phyloP scores from a whole-genome alignment of 345 rosid genomes.

The Lepidium aucheri region DNA sequence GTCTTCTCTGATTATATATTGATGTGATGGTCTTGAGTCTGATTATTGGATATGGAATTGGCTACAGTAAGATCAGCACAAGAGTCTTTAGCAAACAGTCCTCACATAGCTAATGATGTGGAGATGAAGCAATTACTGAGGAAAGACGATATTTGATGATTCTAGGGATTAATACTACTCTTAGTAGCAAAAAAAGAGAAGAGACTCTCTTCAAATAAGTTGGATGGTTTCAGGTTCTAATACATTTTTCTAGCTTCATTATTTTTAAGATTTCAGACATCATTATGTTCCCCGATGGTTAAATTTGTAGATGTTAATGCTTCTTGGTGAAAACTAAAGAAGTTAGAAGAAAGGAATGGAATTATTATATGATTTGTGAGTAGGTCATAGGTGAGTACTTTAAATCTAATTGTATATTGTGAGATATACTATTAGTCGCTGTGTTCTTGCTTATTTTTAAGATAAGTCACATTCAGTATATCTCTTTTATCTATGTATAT shows the following conservation, averaged over 20 bases:
- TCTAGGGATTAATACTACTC: conserved; percentile 86
- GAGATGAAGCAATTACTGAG: no score
- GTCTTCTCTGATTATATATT: no score
- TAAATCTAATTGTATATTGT: no score
- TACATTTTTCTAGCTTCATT: not conserved
- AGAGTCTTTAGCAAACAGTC: no score
- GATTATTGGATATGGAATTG: conserved; percentile 73
- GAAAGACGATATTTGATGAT: conserved; percentile 77
- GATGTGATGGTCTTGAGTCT: no score
- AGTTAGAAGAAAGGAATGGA: conserved; percentile 45
- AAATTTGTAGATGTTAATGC: not conserved
- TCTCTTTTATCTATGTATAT: no score
- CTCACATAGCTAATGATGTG: no score
- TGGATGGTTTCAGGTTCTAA: conserved; percentile 94
- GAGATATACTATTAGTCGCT: no score
- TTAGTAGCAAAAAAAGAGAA: conserved; percentile 85
- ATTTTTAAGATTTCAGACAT: not conserved
- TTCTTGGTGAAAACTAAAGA: conserved; percentile 60
- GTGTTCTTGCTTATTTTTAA: no score
- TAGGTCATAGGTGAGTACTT: no score
- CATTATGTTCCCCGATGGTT: not conserved
- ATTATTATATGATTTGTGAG: no score
- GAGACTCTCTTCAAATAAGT: conserved; percentile 88
- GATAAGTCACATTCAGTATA: no score
- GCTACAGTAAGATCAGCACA: conserved; percentile 90